phyloP scores from a whole-genome alignment of 345 rosid species.

The Brassica juncea region DNA sequence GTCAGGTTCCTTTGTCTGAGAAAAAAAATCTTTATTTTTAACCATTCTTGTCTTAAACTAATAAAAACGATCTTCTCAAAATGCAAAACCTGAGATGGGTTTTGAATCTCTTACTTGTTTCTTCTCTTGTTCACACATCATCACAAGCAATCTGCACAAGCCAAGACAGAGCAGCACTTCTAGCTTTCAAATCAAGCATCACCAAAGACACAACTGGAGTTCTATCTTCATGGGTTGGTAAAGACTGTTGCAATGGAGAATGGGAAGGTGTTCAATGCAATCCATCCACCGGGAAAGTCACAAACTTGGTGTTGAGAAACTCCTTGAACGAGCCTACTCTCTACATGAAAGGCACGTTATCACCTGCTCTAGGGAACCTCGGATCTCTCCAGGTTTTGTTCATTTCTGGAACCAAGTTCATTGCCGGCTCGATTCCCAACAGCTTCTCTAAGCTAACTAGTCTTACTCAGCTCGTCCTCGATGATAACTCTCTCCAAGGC shows the following conservation, averaged over 20 bases:
- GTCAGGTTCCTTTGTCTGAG: constrained; percentile 40
- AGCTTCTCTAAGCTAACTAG: constrained; percentile 50
- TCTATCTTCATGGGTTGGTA: constrained; percentile 73
- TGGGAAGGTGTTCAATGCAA: constrained; percentile 93
- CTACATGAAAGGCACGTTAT: constrained; percentile 81
- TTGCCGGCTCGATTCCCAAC: constrained; percentile 76
- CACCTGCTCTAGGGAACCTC: constrained; percentile 63
- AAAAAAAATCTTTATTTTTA: constrained; percentile 17
- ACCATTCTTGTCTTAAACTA: constrained; percentile 37
- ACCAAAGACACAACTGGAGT: constrained; percentile 62
- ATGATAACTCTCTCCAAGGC: constrained; percentile 75
- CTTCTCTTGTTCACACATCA: constrained; percentile 31
- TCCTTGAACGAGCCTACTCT: constrained; percentile 47
- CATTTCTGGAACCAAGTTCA: constrained; percentile 69
- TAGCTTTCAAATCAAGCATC: constrained; percentile 74
- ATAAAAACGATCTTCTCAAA: constrained; percentile 56
- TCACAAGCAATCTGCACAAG: constrained; percentile 54
- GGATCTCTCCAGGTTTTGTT: constrained; percentile 59
- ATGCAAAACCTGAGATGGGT: constrained; percentile 70
- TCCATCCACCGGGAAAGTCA: constrained; percentile 68
- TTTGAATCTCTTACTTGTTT: constrained; percentile 50
- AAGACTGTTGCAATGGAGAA: constrained; percentile 75
- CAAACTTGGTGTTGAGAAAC: constrained; percentile 52
- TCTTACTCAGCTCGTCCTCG: constrained; percentile 64
- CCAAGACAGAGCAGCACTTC: constrained; percentile 72